Evolutionary conservation across 2,329 filamentous ascomycete genomes (phyloP), one percentile per base, ranked within the genome.

Genomic region (Conoideocrella luteorostrata): DNA sequence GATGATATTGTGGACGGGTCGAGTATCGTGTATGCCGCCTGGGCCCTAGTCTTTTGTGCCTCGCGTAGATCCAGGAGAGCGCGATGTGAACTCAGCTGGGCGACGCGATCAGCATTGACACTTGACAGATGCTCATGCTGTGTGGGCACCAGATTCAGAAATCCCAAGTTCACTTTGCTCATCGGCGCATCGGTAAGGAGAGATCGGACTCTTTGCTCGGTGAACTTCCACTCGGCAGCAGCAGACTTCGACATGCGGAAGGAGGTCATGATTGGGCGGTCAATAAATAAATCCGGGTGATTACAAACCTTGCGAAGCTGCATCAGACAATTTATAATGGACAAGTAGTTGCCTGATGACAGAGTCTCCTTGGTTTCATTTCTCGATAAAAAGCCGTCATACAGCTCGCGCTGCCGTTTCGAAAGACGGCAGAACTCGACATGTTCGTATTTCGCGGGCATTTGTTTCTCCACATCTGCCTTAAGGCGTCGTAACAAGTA

Each of bases 291-390:
- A 65, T 98, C 93, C 0, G 93, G 94, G 59, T 98, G 93, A 54
- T 98, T 98, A 74, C 93, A 98, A 41, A 98, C 94, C 62, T 97
- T 96, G 39, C 93, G 82, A 42, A 98, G 73, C 60, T 95, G 93
- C 89, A 98, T 95, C 41, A 98, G 70, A 63, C 94, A 97, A 61
- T 96, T 95, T 66, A 97, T 97, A 61, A 98, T 96, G 15, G 89
- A 95, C 50, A 98, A 80, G 61, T 96, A 96, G 57, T 97, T 98
- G 22, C 93, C 93, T 2, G 88, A 94, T 3, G 88, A 80, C 15
- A 98, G 71, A 0, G 90, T 96, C 47, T 88, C 85, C 50, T 88
- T 83, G 1, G 93, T 97, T 55, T 95, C 88, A 4, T 85, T 84
- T 44, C 90, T 82, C 26, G 88, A 88, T 68, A 98, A 81, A 64